phyloP scores from a whole-genome alignment of 2,329 filamentous ascomycete genomes.

The Colletotrichum euphorbiae region DNA sequence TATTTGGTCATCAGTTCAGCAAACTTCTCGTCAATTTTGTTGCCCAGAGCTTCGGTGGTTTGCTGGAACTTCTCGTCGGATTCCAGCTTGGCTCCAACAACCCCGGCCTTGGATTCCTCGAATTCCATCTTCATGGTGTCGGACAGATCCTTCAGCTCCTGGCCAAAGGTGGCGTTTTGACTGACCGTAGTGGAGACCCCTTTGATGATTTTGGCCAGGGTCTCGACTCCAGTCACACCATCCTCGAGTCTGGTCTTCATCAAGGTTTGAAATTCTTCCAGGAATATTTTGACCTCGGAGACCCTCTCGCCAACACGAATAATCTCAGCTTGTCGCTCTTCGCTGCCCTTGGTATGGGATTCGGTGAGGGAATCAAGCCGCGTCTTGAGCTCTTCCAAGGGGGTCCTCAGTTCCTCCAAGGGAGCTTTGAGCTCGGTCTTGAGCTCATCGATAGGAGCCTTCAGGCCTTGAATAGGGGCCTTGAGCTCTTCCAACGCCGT shows the following conservation, averaged over 20 bases:
- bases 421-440: slow-evolving; percentile 20
- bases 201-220: slow-evolving; percentile 77
- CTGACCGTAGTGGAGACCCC: slow-evolving; percentile 72
- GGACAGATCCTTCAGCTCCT: slow-evolving; percentile 78
- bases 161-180: slow-evolving; percentile 66
- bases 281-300: slow-evolving; percentile 78
- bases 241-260: slow-evolving; percentile 82
- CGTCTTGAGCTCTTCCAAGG: slow-evolving; percentile 69
- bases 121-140: slow-evolving; percentile 87
- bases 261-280: slow-evolving; percentile 82
- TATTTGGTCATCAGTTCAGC: slow-evolving; percentile 86
- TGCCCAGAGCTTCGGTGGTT: slow-evolving; percentile 64
- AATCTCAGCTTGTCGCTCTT: slow-evolving; percentile 86
- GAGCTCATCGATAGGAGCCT: slow-evolving; percentile 22
- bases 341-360: slow-evolving; percentile 80
- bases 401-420: slow-evolving; percentile 73
- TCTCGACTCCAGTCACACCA: slow-evolving; percentile 77
- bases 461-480: slow-evolving; percentile 22
- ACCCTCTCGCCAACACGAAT: slow-evolving; percentile 82
- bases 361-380: slow-evolving; percentile 74
- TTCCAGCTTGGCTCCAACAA: slow-evolving; percentile 85
- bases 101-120: slow-evolving; percentile 83
- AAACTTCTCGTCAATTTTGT: slow-evolving; percentile 74
- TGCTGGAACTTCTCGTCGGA: slow-evolving; percentile 80
- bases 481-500: slow-evolving; percentile 64